A percentile compares a stretch with the other conserved stretches of the same genome.
phyloP scores from a whole-genome alignment of 805 yeast genomes.

The Pichia heedii region DNA sequence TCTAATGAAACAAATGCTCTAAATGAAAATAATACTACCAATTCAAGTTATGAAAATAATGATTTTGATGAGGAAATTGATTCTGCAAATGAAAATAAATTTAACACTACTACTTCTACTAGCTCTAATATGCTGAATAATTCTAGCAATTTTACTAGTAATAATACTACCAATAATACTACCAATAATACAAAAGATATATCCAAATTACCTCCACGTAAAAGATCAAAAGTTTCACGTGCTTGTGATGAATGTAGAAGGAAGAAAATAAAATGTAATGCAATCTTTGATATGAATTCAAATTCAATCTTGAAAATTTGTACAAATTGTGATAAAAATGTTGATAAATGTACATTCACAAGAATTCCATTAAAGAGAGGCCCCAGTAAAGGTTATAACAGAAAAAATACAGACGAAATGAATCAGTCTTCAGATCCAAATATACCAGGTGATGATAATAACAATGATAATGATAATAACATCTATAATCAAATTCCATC shows the following conservation, averaged over 20 bases:
- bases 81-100: background rate
- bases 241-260: conserved; percentile 78
- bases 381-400: conserved; percentile 58
- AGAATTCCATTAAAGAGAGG: conserved; percentile 72
- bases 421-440: background rate
- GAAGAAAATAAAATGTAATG: conserved; percentile 66
- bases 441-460: background rate
- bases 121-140: background rate
- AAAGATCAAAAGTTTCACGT: conserved; percentile 64
- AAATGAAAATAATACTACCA: background rate
- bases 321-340: conserved; percentile 51
- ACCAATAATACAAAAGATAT: background rate
- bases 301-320: conserved; percentile 46
- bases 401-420: conserved; percentile 8
- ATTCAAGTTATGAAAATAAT: background rate
- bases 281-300: conserved; percentile 37
- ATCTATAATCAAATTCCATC: background rate
- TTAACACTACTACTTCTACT: background rate
- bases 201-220: conserved; percentile 29
- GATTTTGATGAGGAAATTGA: background rate
- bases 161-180: background rate
- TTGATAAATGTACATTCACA: conserved; percentile 57
- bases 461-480: too few species aligned
- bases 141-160: background rate
- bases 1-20: too few species aligned